These are phyloP conservation scores for Tilletiaria anomala DNA, from an alignment of 1,284 basidiomycete genomes.

Conservation along the genomic window DNA sequence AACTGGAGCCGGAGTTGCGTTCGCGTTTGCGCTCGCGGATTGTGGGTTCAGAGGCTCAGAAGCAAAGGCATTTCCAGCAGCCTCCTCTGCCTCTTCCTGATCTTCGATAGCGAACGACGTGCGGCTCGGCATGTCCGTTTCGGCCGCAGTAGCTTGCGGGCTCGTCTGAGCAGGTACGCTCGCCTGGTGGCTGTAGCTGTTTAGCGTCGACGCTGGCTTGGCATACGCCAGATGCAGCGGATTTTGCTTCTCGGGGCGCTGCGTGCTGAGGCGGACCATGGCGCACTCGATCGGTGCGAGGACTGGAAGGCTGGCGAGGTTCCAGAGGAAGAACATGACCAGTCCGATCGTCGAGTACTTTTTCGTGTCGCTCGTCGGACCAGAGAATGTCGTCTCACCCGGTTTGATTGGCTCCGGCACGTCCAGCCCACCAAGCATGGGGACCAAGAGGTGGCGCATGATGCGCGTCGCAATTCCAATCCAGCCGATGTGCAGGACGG, in stretches of 20 bases:
- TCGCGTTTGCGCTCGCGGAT: no score
- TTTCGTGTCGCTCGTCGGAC: constrained; percentile 18
- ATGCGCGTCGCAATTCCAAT: constrained; percentile 21
- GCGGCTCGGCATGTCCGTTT: constrained; percentile 8
- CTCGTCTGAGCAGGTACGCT: constrained; percentile 11
- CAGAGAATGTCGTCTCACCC: constrained; percentile 18
- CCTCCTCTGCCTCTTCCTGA: constrained; percentile 16
- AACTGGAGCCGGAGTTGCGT: background rate
- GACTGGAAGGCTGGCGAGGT: constrained; percentile 15
- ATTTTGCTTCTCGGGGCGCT: constrained; percentile 29
- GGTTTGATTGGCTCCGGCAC: constrained; percentile 12
- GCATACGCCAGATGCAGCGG: constrained; percentile 31
- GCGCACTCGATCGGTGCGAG: constrained; percentile 33
- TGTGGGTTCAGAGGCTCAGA: background rate
- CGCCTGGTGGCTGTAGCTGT: constrained; percentile 29
- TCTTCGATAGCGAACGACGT: constrained; percentile 30
- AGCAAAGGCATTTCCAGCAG: background rate
- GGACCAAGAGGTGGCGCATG: constrained; percentile 23
- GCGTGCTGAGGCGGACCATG: constrained; percentile 27
- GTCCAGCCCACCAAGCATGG: constrained; percentile 16
- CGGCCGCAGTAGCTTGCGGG: constrained; percentile 8
- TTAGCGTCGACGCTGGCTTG: constrained; percentile 7
- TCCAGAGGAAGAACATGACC: constrained; percentile 23
- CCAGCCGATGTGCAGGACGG: constrained; percentile 20
- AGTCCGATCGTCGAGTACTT: constrained; percentile 19